Conservation (phyloP, 352 stramenopile genomes). For the Globisporangium camurandrum region DNA sequence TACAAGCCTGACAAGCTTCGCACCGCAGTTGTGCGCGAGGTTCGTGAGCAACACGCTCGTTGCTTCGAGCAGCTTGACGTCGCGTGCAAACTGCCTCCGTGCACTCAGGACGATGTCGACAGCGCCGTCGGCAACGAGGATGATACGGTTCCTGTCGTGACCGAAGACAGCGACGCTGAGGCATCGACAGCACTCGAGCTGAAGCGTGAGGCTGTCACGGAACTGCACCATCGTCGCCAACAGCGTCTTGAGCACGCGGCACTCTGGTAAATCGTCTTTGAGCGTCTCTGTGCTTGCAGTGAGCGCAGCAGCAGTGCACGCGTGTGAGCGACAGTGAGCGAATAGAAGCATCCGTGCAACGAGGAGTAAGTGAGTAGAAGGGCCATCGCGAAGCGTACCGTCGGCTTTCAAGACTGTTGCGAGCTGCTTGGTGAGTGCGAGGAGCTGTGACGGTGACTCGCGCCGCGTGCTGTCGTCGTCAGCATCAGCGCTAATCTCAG, state of each 20-base stretch:
- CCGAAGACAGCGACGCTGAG: constrained; percentile 74
- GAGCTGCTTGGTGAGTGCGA: constrained; percentile 39
- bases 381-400: no score
- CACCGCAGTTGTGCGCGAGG: constrained; percentile 77
- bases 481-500: constrained; percentile 10
- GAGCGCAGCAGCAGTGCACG: no score
- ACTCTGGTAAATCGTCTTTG: constrained; percentile 79
- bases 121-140: constrained; percentile 58
- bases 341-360: not conserved
- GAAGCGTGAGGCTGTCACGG: constrained; percentile 34
- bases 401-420: constrained; percentile 41
- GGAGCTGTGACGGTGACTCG: constrained; percentile 23
- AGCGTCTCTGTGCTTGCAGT: constrained; percentile 33
- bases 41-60: constrained; percentile 79
- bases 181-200: constrained; percentile 73
- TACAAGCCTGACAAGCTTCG: no score
- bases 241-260: constrained; percentile 45
- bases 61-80: constrained; percentile 64
- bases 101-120: constrained; percentile 47
- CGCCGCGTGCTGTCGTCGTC: not conserved
- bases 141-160: constrained; percentile 66
- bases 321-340: constrained; percentile 8
- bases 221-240: constrained; percentile 59
- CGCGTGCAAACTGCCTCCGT: constrained; percentile 49
- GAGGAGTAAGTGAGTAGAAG: not conserved